These are phyloP conservation scores for Pezicula neosporulosa DNA, from an alignment of 2,329 filamentous ascomycete genomes.

Conservation along the genomic window DNA sequence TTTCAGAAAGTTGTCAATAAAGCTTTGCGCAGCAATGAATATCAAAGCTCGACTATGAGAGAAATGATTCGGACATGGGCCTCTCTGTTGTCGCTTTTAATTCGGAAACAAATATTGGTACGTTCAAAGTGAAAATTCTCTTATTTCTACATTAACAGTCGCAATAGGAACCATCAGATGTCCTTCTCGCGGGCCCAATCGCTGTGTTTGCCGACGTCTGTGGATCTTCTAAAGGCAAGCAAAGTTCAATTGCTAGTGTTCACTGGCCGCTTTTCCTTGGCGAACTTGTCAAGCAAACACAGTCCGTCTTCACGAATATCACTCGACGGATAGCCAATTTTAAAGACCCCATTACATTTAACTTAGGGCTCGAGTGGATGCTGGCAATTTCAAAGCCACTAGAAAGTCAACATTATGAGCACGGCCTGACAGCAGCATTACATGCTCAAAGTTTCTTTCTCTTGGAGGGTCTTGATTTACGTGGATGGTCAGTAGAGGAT, in stretches of 20 bases:
- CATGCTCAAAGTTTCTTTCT: conserved; percentile 6
- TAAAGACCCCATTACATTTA: conserved; percentile 25
- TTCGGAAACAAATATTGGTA: conserved; percentile 15
- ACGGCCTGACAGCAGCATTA: conserved; percentile 39
- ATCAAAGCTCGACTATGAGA: not conserved
- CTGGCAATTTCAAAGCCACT: conserved; percentile 48
- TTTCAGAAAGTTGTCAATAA: not conserved
- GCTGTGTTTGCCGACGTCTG: conserved; percentile 29
- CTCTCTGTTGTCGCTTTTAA: conserved; percentile 12
- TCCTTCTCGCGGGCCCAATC: conserved; percentile 17
- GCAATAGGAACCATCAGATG: conserved; percentile 20
- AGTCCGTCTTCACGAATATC: conserved; percentile 33
- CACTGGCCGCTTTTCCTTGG: conserved; percentile 50
- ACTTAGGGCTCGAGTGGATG: conserved; percentile 49
- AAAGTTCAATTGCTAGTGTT: conserved; percentile 44
- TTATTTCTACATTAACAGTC: conserved; percentile 39
- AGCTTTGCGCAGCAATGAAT: not conserved
- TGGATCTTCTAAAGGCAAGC: not conserved
- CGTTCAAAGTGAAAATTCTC: conserved; percentile 31
- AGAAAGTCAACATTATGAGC: conserved; percentile 43
- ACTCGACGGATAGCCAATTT: not conserved
- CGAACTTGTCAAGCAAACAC: conserved; percentile 44
- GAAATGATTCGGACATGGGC: not conserved
- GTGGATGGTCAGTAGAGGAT: not conserved
- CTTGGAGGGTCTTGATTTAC: conserved; percentile 3